Conservation (phyloP, 176 grass and related monocot genomes). For the Hordeum marinum region DNA sequence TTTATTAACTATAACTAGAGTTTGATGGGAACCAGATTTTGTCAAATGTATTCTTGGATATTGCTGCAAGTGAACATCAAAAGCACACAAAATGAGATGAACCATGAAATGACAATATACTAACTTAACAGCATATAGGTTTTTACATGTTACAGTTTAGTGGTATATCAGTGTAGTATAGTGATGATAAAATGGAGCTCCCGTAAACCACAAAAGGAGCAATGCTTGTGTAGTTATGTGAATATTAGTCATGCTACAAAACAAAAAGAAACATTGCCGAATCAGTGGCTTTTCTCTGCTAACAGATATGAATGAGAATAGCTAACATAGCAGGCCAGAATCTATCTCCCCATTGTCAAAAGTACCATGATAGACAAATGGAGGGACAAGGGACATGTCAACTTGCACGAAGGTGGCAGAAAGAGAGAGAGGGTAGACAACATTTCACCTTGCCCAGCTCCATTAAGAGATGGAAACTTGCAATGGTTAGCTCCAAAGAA, state of each 20-base stretch:
- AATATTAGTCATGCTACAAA: not conserved
- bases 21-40: conserved; percentile 18
- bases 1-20: conserved; percentile 42
- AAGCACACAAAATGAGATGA: conserved; percentile 10
- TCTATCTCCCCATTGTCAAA: conserved; percentile 8
- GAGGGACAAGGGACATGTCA: not conserved
- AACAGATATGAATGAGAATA: not conserved
- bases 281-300: not conserved
- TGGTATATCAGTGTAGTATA: not conserved
- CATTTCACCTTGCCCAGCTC: conserved; percentile 67
- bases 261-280: not conserved
- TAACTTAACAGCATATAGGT: not conserved
- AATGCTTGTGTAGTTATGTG: not conserved
- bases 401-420: not conserved
- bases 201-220: not conserved
- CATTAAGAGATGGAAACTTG: conserved; percentile 69
- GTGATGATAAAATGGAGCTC: not conserved
- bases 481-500: conserved; percentile 70
- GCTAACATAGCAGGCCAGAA: not conserved
- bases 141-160: not conserved
- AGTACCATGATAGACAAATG: not conserved
- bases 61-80: conserved; percentile 38
- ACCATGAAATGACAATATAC: conserved; percentile 3
- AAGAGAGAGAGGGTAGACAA: conserved; percentile 6
- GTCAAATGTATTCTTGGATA: conserved; percentile 66